Evolutionary conservation across 129 eudicot genomes (phyloP).

Genomic region (Pittosporum tobira): DNA sequence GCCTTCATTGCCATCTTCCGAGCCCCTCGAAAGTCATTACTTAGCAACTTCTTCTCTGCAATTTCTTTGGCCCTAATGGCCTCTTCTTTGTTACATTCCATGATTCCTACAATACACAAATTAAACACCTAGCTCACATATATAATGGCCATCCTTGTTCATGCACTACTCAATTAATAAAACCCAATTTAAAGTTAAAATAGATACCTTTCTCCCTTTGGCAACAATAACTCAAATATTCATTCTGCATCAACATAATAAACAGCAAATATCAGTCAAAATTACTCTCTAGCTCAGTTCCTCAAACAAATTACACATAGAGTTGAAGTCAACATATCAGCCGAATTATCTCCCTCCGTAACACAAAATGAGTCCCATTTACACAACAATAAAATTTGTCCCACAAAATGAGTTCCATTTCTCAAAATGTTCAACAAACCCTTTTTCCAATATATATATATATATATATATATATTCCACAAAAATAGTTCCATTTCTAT

Average conservation of each 20-base stretch:
- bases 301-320: too few species aligned
- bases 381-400: too few species aligned
- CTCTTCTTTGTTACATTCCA: conserved; percentile 91
- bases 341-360: too few species aligned
- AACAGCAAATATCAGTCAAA: too few species aligned
- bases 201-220: conserved; percentile 9
- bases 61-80: conserved; percentile 62
- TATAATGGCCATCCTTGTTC: neutral
- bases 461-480: too few species aligned
- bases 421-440: too few species aligned
- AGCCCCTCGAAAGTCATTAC: conserved; percentile 77
- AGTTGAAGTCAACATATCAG: too few species aligned
- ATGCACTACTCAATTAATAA: neutral
- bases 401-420: too few species aligned
- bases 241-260: conserved; percentile 8
- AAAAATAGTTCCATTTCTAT: too few species aligned
- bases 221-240: conserved; percentile 3
- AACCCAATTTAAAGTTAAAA: conserved; percentile 4
- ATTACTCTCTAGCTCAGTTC: too few species aligned
- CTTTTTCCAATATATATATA: too few species aligned
- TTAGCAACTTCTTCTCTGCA: conserved; percentile 69
- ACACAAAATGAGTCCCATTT: too few species aligned
- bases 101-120: conserved; percentile 12
- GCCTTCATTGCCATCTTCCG: conserved; percentile 66
- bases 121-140: neutral